Evolutionary conservation across 2,329 filamentous ascomycete species (phyloP), one percentile per base, ranked within the genome.

Genomic region (Alternaria triticina): DNA sequence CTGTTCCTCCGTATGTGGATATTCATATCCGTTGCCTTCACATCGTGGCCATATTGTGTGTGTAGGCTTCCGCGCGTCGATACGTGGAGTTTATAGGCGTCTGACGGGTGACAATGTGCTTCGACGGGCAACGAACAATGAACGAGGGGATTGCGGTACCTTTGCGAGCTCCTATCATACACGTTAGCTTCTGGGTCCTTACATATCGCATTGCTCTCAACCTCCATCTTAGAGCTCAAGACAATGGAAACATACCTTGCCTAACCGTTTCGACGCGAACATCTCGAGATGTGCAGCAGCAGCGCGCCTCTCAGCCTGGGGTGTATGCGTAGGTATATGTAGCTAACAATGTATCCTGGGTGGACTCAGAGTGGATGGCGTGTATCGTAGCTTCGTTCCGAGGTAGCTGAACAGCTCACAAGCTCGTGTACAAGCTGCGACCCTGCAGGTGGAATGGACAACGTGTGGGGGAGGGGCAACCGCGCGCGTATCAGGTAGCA

Each of bases 251-350:
- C 70, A 62, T 77, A 86, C 85, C 76, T 85, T 84, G 62, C 80
- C 78, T 25, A 86, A 75, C 55, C 83, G 74, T 76, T 85, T 85
- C 25, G 78, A 77, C 25, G 85, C 83, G 68, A 87, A 86, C 83
- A 86, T 86, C 5, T 60, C 70, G 62, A 57, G n/a, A 25, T 44
- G 10, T 40, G 28, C 11, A 44, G 9, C 8, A 45, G 47, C 47
- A 11, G 47, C 43, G 15, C 40, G n/a, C 28, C 30, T 25, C 15
- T 45, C 11, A 63, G 23, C 22, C 22, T 22, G 20, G 33, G 4
- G 12, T n/a, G 25, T 30, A 13, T 8, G 10, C 28, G 50, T 36
- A 22, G 50, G 12, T 52, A 22, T 40, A 6, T 36, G 50, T 52
- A n/a, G 47, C 7, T 50, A 40, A 40, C n/a, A 13, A 20, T 45